Base-by-base conservation (phyloP, 805 yeast species). In the Alloascoidea hylecoeti region DNA sequence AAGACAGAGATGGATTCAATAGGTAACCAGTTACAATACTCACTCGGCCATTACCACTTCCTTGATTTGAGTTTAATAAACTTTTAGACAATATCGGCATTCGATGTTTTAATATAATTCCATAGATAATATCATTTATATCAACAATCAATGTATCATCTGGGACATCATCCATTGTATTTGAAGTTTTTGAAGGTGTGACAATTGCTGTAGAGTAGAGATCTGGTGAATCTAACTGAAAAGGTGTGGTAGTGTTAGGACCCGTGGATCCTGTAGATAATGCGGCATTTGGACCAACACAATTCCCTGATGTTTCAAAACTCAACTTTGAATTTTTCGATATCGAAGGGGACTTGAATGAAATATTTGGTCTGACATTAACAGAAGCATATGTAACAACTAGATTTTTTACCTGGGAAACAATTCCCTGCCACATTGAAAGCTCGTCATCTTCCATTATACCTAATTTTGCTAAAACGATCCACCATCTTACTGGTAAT, bases 401-500 rank as follows among this genome's bases (percentile, higher is more conserved):
- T 13, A 45, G 36, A n/a, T 19, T 39, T 5, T 33, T 37, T 42
- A 16, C n/a, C 43, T 49, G 2, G 46, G 30, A 23, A 23, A 9
- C 35, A 5, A 51, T 36, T 17, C 43, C 34, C 17, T 34, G 39
- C 62, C 62, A 57, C 30, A 47, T 41, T 4, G 43, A 42, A 13
- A 49, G 36, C 40, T 61, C 66, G 17, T 46, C 49, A 5, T 46
- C 48, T 3, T 48, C 48, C 56, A 60, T 53, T 4, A 41, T 18
- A 0, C 63, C 66, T 12, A 55, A 48, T 34, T 59, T 56, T 4
- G 58, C 47, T 4, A 62, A 38, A 2, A 54, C 52, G 5, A 60
- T 45, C 2, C 55, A 43, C 61, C 67, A 59, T 17, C 46, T 45
- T 4, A 46, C 43, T 5, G 47, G 39, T n/a, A 48, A 33, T 13